Evolutionary conservation across 169 alveolate genomes (phyloP).

Genomic region (Plasmodium vivax): DNA sequence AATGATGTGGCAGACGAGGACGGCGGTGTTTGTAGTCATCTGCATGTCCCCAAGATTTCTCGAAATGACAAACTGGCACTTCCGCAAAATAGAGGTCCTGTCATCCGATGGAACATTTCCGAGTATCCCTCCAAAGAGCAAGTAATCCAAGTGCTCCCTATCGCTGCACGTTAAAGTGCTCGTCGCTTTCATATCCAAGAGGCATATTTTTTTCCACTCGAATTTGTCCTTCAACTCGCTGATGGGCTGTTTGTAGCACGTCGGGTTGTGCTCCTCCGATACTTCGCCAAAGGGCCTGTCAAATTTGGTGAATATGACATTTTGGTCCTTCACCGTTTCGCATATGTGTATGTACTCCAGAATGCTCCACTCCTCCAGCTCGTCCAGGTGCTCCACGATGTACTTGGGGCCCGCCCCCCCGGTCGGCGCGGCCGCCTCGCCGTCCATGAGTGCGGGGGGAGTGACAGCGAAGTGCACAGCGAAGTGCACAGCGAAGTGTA

Average conservation of each 20-base stretch:
- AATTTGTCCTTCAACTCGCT: constrained; percentile 35
- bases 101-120: constrained; percentile 81
- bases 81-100: constrained; percentile 76
- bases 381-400: constrained; percentile 63
- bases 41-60: constrained; percentile 76
- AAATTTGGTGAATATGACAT: constrained; percentile 70
- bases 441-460: not conserved
- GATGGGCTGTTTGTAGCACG: constrained; percentile 37
- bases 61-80: constrained; percentile 36
- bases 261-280: constrained; percentile 9
- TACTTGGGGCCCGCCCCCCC: constrained; percentile 7
- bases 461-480: too few relatives aligned
- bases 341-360: constrained; percentile 78
- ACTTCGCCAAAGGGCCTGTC: constrained; percentile 48
- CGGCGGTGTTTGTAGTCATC: constrained; percentile 80
- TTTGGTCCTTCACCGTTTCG: constrained; percentile 53
- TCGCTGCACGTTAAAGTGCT: constrained; percentile 37
- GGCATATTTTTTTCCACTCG: constrained; percentile 30
- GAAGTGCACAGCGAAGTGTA: too few relatives aligned
- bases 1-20: constrained; percentile 75
- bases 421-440: not conserved
- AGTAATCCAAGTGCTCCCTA: constrained; percentile 22
- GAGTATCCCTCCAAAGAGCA: constrained; percentile 52
- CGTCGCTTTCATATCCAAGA: constrained; percentile 61
- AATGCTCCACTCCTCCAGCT: constrained; percentile 75